Base-by-base conservation (phyloP, 345 rosid genomes). In the Eutrema yunnanense region DNA sequence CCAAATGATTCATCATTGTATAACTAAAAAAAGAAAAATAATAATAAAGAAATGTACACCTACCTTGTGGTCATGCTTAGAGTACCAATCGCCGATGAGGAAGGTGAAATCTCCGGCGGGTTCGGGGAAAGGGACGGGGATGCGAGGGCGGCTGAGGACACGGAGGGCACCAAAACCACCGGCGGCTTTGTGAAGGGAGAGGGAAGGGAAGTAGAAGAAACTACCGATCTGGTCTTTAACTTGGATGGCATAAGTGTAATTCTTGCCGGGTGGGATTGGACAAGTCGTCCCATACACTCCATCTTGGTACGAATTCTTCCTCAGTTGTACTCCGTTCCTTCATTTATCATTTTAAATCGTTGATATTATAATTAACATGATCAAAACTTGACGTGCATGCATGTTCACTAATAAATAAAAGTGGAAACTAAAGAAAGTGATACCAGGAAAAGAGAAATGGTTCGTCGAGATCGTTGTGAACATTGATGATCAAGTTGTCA, bases 251-350 rank as follows among this genome's bases (percentile, higher is more conserved):
- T 95, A 95, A 5, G 97, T 95, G 82, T 83, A 95, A 79, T 95
- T 95, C 75, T 81, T 77, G 1, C 96, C 96, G 0, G 99, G 97
- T 10, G 98, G 98, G 75, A 95, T 95, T 29, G 98, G 99, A 42
- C 99, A 95, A 44, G 94, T 92, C n/a, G 98, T 95, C 32, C 99
- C 99, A 42, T 71, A 85, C 12, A 95, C 92, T 68, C 99, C 99
- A 64, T 95, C 99, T 69, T 83, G 77, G 30, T 27, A 95, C 5
- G 99, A 95, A 62, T 95, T 95, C 72, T 83, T 92, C 83, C 98
- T 87, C 77, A 88, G 83, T 61, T 92, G 99, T 61, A 92, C 79
- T 3, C 99, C 99, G 73, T 86, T 92, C 99, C 99, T 95, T 41
- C 62, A 44, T 37, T 62, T 62, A 42, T 16, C 12, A 46, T 5